phyloP scores from a whole-genome alignment of 495 filamentous ascomycete species.

The Xylaria bambusicola region DNA sequence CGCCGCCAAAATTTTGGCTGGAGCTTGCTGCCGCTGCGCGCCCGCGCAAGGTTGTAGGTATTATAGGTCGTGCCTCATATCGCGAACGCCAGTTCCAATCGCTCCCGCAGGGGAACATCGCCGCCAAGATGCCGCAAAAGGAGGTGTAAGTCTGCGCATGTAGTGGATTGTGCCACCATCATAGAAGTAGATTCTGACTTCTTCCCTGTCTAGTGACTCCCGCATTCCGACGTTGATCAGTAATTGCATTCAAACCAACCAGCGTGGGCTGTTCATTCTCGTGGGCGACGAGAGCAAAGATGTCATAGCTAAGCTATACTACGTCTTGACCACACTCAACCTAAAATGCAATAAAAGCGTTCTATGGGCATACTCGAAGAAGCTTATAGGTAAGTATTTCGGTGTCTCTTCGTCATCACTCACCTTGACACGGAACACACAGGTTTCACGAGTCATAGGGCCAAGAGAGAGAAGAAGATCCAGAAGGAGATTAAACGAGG shows the following conservation, averaged over 20 bases:
- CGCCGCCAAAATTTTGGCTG: constrained; percentile 27
- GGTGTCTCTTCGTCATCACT: constrained; percentile 25
- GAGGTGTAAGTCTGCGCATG: constrained; percentile 52
- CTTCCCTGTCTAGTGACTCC: constrained; percentile 66
- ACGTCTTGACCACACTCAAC: constrained; percentile 86
- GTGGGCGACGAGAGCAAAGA: constrained; percentile 97
- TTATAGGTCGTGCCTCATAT: neutral
- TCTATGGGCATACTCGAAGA: constrained; percentile 99
- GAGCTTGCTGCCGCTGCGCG: constrained; percentile 1
- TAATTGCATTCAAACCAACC: constrained; percentile 95
- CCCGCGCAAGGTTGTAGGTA: constrained; percentile 7
- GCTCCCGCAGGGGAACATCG: constrained; percentile 9
- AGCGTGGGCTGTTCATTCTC: constrained; percentile 94
- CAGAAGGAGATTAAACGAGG: constrained; percentile 97
- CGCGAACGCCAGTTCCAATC: constrained; percentile 3
- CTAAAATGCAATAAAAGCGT: constrained; percentile 96
- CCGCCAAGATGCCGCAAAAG: constrained; percentile 55
- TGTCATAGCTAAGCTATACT: constrained; percentile 93
- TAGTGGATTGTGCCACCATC: neutral
- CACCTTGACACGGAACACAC: constrained; percentile 7
- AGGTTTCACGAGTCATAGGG: constrained; percentile 68
- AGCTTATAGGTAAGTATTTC: constrained; percentile 65
- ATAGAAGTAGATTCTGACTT: constrained; percentile 5
- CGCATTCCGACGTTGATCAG: constrained; percentile 94
- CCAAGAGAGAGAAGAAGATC: constrained; percentile 97